phyloP scores from a whole-genome alignment of 192 early-diverging fungal genomes.

The Coemansia sp. region DNA sequence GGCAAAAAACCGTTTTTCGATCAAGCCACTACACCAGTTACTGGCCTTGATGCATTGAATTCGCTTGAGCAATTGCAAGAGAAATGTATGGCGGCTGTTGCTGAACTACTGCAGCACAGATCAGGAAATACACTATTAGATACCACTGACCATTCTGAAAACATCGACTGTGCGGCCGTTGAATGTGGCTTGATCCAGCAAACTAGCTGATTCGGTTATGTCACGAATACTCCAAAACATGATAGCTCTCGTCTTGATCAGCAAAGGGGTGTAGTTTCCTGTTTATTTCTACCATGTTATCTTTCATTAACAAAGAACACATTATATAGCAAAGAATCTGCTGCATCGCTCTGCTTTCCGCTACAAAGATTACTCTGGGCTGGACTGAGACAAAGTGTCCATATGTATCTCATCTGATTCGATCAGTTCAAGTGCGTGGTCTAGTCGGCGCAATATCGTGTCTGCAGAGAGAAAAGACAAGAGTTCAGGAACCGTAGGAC shows the following conservation, averaged over 20 bases:
- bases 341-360: neutral
- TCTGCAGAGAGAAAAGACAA: slow-evolving; percentile 24
- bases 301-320: neutral
- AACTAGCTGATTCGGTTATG: neutral
- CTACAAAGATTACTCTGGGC: neutral
- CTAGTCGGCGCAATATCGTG: slow-evolving; percentile 13
- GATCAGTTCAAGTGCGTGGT: neutral
- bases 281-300: neutral
- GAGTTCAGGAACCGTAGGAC: slow-evolving; percentile 41
- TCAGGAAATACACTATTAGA: neutral
- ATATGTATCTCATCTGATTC: neutral
- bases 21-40: neutral
- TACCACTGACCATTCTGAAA: neutral
- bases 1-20: neutral
- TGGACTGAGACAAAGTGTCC: neutral
- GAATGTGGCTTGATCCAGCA: neutral
- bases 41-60: neutral
- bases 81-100: slow-evolving; percentile 1
- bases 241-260: too few species aligned
- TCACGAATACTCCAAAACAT: neutral
- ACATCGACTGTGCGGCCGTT: slow-evolving; percentile 6
- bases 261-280: neutral
- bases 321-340: neutral
- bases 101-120: neutral
- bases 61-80: neutral